Evolutionary conservation across 768 basidiomycete genomes (phyloP), one percentile per base, ranked within the genome.

Genomic region (Rhizopogon roseolus): DNA sequence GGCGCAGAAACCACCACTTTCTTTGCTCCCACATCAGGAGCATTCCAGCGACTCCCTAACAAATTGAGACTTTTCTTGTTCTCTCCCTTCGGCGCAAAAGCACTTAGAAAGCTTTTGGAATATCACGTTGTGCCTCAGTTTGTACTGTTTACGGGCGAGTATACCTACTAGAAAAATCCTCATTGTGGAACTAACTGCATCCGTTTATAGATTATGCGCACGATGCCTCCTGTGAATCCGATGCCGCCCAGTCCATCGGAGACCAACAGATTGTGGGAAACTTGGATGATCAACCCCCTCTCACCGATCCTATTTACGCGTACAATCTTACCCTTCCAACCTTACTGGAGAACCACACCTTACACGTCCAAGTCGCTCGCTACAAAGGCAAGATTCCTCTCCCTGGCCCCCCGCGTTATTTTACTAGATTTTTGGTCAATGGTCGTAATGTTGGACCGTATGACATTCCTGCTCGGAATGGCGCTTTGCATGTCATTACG

Each of bases 401-500:
- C 41, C 75, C 76, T 25, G 66, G 71, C 34, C 67, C 67, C 17
- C 57, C 69, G 28, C 54, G 56, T 5, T 68, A 68, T 40, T 57
- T 70, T 41, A 80, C 76, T 8, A 68, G 65, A 51, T 56, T 80
- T 36, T 64, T 62, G 41, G 77, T 75, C 43, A 76, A 81, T 41
- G 70, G 73, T 13, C 67, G 64, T 11, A 50, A 49, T 4, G 77
- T 78, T 28, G 57, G 60, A 25, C 55, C 73, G 7, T 64, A 72
- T 32, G 84, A 86, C 59, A 64, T 80, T 17, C 76, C 78, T 4
- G 73, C 76, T 8, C 66, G 79, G 29, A 85, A 86, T 59, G 85
- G 83, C 32, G 85, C 78, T 22, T 65, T 81, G 32, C 84, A 86
- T 62, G 70, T 77, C 40, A 60, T 81, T 43, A 60, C 68, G 43